Evolutionary conservation across 2,329 filamentous ascomycete genomes (phyloP), one percentile per base, ranked within the genome.

Genomic region (Cercospora sp.): DNA sequence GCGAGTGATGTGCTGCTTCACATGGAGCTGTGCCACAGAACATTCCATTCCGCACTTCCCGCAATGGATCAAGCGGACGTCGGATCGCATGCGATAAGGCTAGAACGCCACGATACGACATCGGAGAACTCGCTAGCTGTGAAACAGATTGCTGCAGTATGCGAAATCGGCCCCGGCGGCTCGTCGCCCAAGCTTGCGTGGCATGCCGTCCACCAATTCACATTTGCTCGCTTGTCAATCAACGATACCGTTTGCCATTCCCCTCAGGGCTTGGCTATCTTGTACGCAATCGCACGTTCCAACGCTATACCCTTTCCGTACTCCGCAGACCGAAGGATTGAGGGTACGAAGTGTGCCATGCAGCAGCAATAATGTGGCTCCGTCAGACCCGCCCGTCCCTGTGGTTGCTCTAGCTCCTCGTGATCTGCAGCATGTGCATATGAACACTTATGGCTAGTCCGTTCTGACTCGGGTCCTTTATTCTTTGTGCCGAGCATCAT

Each of bases 381-480:
- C 69, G 64, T 67, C 66, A 53, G 58, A 62, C 58, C 66, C 69
- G 69, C 60, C 67, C 61, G 66, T 60, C 60, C 62, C 67, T 63
- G 20, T 62, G 36, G 59, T 33, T 39, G 61, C 33, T 39, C 48
- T 23, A 63, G 63, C 67, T 66, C 60, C 62, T 60, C 65, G 70
- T 68, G 68, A 70, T 69, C 66, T 65, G 65, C 68, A 63, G 58
- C 64, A 67, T 63, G 64, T 67, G 70, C 62, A 55, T 57, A 62
- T 39, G 64, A 26, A 60, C 36, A 60, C 42, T 58, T 61, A 48
- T 58, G 53, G 57, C 61, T 64, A 64, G 51, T 58, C 51, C 23
- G 20, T 64, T 68, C 66, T 58, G 30, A 64, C 39, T 39, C 60
- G 63, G 63, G 63, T 63, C 57, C 60, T 69, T 60, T 63, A 53